These are phyloP conservation scores for Ulmus americana DNA, from an alignment of 331 rosid species.

Conservation along the genomic window DNA sequence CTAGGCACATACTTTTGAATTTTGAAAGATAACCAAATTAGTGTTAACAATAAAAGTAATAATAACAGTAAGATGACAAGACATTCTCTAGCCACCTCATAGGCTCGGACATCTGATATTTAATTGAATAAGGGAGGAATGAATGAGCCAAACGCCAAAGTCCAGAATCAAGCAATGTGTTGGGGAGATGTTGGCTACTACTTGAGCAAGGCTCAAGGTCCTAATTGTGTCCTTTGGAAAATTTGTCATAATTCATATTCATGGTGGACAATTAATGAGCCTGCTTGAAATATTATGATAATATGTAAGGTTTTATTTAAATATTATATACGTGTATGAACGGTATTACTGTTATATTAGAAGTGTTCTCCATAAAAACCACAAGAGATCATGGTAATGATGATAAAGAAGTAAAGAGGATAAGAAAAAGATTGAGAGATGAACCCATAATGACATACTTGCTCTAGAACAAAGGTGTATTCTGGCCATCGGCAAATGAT, in stretches of 20 bases:
- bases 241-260: no score
- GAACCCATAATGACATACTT: conserved; percentile 43
- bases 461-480: conserved; percentile 68
- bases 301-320: no score
- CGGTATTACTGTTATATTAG: no score
- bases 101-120: not conserved
- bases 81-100: not conserved
- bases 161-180: no score
- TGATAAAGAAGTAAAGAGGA: not conserved
- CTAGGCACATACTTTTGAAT: not conserved
- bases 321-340: no score
- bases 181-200: no score
- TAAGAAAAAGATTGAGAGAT: not conserved
- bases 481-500: conserved; percentile 98
- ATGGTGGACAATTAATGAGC: no score
- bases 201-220: no score
- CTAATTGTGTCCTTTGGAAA: no score
- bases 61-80: not conserved
- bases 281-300: no score
- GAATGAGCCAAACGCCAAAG: not conserved
- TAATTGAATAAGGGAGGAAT: not conserved
- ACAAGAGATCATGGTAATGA: no score
- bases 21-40: not conserved
- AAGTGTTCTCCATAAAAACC: no score
- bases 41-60: not conserved